Evolutionary conservation across 169 alveolate species (phyloP).

Genomic region (Eimeria nieschulzi): DNA sequence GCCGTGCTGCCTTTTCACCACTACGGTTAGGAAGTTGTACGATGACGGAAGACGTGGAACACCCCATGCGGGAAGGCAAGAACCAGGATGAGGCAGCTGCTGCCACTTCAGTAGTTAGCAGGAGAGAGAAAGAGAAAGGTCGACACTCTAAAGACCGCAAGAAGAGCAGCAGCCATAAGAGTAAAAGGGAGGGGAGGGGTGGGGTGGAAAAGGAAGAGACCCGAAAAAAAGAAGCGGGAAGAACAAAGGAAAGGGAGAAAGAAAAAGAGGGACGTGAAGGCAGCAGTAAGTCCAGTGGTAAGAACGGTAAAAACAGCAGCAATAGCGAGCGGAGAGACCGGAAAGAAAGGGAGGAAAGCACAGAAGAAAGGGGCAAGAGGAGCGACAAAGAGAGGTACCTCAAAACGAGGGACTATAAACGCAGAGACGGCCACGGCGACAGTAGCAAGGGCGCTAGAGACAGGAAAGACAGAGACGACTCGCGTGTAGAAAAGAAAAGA

Average conservation of each 20-base stretch:
- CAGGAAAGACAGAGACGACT: background rate
- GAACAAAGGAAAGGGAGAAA: background rate
- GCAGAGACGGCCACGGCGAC: background rate
- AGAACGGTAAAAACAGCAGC: background rate
- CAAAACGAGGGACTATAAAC: background rate
- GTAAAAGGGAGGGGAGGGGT: background rate
- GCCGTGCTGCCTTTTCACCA: too few relatives aligned
- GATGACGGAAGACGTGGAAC: too few relatives aligned
- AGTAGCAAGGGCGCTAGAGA: background rate
- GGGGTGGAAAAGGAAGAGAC: background rate
- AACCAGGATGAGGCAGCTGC: too few relatives aligned
- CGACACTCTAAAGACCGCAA: background rate
- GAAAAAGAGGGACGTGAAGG: background rate
- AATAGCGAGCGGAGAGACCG: background rate
- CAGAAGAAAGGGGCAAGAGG: background rate
- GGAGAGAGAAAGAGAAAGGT: background rate
- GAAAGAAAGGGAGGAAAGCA: background rate
- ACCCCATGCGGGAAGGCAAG: too few relatives aligned
- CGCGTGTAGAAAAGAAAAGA: background rate
- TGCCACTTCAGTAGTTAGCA: background rate
- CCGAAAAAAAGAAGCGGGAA: background rate
- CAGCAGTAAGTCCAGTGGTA: background rate
- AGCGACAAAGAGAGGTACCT: background rate
- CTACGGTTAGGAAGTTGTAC: too few relatives aligned
- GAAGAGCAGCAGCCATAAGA: slow-evolving; percentile 1